Evolutionary conservation across 2,329 filamentous ascomycete genomes (phyloP).

Genomic region (Exophiala lecanii-corni): DNA sequence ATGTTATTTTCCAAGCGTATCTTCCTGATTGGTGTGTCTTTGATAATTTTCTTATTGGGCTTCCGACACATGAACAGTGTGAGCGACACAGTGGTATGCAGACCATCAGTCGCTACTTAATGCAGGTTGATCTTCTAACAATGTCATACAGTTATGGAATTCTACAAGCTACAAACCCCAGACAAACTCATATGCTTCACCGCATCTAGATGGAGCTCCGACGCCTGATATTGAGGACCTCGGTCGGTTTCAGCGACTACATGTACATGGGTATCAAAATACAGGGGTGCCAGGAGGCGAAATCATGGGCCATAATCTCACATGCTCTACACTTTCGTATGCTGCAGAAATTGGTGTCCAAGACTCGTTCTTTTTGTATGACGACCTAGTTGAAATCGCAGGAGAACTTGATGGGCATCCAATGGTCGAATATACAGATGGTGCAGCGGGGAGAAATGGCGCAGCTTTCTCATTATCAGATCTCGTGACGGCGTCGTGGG

Average conservation of each 20-base stretch:
- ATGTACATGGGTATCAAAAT: neutral
- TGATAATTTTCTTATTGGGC: neutral
- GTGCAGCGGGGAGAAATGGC: neutral
- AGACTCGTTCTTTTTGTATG: conserved; percentile 10
- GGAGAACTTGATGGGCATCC: conserved; percentile 11
- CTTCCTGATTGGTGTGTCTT: neutral
- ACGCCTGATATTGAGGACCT: neutral
- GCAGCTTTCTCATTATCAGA: conserved; percentile 4
- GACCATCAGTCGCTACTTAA: no score
- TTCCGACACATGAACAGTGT: neutral
- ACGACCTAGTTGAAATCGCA: conserved; percentile 18
- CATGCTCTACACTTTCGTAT: neutral
- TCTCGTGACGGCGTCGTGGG: conserved; percentile 11
- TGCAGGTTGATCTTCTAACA: neutral
- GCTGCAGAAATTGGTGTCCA: conserved; percentile 7
- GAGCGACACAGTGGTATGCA: neutral
- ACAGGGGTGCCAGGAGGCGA: neutral
- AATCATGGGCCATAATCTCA: neutral
- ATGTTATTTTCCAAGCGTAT: neutral
- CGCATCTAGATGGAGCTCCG: neutral
- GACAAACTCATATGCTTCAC: neutral
- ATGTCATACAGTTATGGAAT: neutral
- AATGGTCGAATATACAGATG: conserved; percentile 13
- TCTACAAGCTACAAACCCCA: neutral
- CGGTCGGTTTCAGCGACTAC: neutral